Conservation (phyloP, 202 grass and related monocot genomes). For the Tripidium arundinaceum region DNA sequence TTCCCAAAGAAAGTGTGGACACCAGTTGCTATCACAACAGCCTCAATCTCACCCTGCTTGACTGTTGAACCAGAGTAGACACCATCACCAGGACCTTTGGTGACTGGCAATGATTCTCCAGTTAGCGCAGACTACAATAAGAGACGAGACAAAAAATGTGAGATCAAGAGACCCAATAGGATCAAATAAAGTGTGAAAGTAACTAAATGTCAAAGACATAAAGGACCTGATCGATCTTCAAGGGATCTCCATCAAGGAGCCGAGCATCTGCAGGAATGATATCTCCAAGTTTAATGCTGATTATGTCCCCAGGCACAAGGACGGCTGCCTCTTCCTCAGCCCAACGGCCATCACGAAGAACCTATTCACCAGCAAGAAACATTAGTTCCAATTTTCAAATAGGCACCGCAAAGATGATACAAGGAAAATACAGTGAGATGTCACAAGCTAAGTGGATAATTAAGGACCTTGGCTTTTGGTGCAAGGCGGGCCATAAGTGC, state of each 20-base stretch:
- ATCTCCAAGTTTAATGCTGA: constrained; percentile 83
- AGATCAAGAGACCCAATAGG: no score
- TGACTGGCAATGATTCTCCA: constrained; percentile 76
- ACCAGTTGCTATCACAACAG: constrained; percentile 80
- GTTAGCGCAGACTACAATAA: constrained; percentile 65
- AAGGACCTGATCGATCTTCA: constrained; percentile 83
- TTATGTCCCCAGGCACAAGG: constrained; percentile 74
- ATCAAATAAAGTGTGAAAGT: no score
- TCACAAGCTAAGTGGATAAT: no score
- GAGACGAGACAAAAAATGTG: no score
- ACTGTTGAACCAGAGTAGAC: constrained; percentile 83
- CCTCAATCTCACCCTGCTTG: constrained; percentile 85
- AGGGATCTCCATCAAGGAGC: constrained; percentile 83
- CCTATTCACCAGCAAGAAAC: no score
- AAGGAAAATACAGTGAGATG: no score
- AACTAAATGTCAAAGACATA: no score
- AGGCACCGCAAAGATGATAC: no score
- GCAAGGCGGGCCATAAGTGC: constrained; percentile 95
- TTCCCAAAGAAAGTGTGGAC: constrained; percentile 96
- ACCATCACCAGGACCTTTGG: constrained; percentile 65
- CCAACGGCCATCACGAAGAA: constrained; percentile 64
- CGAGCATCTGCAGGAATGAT: constrained; percentile 81
- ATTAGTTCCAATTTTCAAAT: no score
- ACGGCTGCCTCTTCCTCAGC: constrained; percentile 65
- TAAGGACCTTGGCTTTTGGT: constrained; percentile 95